Base-by-base conservation (phyloP, 352 stramenopile species). In the Pythium guiyangense region DNA sequence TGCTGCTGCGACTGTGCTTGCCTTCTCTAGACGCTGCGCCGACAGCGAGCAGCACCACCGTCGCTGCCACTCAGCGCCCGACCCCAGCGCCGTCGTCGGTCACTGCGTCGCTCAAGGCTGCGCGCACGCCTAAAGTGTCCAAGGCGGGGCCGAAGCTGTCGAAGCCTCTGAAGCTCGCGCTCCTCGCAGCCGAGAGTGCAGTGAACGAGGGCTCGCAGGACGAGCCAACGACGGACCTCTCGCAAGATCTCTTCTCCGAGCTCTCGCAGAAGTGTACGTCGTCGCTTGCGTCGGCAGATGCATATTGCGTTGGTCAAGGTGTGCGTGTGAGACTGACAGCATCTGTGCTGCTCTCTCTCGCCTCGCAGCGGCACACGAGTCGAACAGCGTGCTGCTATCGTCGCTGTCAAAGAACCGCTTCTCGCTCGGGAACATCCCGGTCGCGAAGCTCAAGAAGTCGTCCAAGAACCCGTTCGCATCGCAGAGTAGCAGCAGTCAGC, bases 371-470 rank as follows among this genome's bases (percentile, higher is more conserved):
- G 71, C 69, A 0, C 69, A 79, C 59, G 71, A 87, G 42, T 74
- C 70, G 9, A 89, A 85, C 51, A 91, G 78, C 55, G 67, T 92
- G 52, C 62, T 92, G 45, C 26, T 73, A 20, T 73, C 73, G 20
- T 74, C 75, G 22, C 59, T 92, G 46, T 83, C 75, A 6, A 77
- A 74, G 51, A 92, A 89, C 69, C 76, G 67, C 27, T 92, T 92
- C 53, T 92, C 82, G 29, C 70, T 92, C n/a, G 74, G 69, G 62
- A 88, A 60, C 29, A 86, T 92, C 43, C 77, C 79, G 1, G 82
- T 90, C n/a, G 75, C 74, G 22, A 90, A 89, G 60, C 58, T 92
- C 50, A 92, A 90, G 65, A 90, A 89, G 52, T 85, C 77, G 39
- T 76, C 77, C 15, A 92, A 90, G 70, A 92, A 90, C 50, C 82